A percentile compares a stretch with the other conserved stretches of the same genome.
Conservation (phyloP, 805 yeast genomes). For the Saccharomycopsis sp. region DNA sequence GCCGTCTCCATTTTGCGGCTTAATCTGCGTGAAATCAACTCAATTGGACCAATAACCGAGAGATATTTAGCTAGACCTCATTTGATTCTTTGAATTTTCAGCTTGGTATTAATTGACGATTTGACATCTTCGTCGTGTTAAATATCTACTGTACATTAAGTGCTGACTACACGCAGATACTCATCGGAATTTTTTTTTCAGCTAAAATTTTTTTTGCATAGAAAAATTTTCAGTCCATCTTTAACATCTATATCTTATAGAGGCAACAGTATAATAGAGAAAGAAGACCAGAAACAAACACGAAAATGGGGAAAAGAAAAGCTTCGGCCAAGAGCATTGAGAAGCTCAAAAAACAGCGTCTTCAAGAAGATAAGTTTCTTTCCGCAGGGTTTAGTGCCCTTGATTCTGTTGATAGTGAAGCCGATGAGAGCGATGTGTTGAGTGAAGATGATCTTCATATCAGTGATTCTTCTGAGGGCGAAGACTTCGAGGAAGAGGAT, state of each 20-base stretch:
- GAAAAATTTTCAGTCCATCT: neutral
- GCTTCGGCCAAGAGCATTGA: slow-evolving; percentile 9
- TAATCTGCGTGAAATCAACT: too few relatives aligned
- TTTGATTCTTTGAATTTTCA: too few relatives aligned
- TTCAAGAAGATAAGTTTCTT: slow-evolving; percentile 13
- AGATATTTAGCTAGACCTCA: too few relatives aligned
- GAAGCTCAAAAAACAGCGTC: slow-evolving; percentile 18
- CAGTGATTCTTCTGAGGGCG: slow-evolving; percentile 25
- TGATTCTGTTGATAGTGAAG: neutral
- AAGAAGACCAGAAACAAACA: neutral
- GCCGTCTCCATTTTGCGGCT: neutral
- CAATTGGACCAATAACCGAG: too few relatives aligned
- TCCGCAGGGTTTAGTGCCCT: slow-evolving; percentile 9
- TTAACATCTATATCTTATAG: neutral
- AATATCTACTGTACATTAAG: neutral
- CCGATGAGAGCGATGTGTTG: neutral
- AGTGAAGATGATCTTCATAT: neutral
- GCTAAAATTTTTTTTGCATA: too few relatives aligned
- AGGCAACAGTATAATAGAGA: neutral
- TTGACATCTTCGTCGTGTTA: neutral
- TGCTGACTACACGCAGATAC: neutral
- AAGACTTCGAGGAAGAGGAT: slow-evolving; percentile 5
- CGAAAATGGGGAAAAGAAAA: slow-evolving; percentile 18
- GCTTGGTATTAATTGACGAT: too few relatives aligned
- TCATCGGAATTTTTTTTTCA: neutral